phyloP scores from a whole-genome alignment of 495 filamentous ascomycete genomes.

The Antarctomyces pellizariae region DNA sequence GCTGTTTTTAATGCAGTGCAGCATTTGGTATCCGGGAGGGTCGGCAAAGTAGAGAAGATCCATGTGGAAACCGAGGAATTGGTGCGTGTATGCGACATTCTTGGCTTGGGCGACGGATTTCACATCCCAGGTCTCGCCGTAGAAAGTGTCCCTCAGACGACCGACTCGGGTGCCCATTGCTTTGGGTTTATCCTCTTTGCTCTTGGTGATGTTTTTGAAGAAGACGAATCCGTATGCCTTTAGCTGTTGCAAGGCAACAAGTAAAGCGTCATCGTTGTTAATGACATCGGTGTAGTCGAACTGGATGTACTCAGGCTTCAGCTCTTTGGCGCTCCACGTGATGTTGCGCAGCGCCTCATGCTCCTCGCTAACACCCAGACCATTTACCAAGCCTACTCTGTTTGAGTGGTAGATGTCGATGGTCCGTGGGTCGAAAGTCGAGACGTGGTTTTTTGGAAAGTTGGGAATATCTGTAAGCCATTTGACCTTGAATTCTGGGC shows the following conservation, averaged over 20 bases:
- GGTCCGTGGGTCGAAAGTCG: no score
- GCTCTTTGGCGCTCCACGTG: no score
- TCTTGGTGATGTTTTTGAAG: constrained; percentile 39
- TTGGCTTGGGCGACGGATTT: constrained; percentile 48
- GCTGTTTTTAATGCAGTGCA: constrained; percentile 64
- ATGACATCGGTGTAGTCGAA: constrained; percentile 54
- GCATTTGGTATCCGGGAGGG: constrained; percentile 57
- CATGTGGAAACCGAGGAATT: constrained; percentile 68
- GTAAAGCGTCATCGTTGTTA: constrained; percentile 25
- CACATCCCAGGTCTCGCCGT: constrained; percentile 80
- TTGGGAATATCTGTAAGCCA: constrained; percentile 38
- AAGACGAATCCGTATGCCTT: constrained; percentile 44
- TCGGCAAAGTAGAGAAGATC: constrained; percentile 73
- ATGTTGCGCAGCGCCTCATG: no score
- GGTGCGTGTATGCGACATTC: constrained; percentile 76
- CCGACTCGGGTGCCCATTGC: constrained; percentile 50
- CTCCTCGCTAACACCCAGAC: no score
- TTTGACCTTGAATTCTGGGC: constrained; percentile 20
- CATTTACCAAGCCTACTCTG: no score
- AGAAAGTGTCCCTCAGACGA: constrained; percentile 57
- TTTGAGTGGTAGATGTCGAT: no score
- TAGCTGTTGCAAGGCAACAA: constrained; percentile 28
- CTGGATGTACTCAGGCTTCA: constrained; percentile 8
- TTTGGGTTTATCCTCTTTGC: constrained; percentile 35
- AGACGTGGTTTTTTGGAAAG: constrained; percentile 23